Evolutionary conservation across 495 filamentous ascomycete genomes (phyloP), one percentile per base, ranked within the genome.

Genomic region (Xylaria venustula): DNA sequence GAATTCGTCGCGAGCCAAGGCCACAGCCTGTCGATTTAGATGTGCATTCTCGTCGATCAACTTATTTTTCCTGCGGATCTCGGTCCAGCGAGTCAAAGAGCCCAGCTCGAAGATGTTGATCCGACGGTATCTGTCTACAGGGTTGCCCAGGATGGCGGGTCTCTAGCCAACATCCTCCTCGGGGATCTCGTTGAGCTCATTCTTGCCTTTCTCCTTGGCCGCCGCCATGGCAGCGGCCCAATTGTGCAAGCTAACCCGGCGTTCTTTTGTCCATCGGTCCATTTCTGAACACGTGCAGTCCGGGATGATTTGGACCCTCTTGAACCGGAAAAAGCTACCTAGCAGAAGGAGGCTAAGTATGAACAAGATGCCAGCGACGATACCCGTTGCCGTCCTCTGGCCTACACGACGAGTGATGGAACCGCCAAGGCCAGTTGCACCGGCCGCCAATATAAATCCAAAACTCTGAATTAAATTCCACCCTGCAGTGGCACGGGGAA

Each of bases 21-120:
- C 69, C 7, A 79, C 67, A 1, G 73, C 69, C 14, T 72, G 73
- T 20, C 73, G 70, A 50, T 80, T 80, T 14, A 79, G 62, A 37
- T 71, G 73, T 15, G 67, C 65, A 1, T 52, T 65, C 64, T 75
- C 64, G 64, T 83, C 79, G 34, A 87, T 77, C 60, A 90, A 69
- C 50, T 75, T 75, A 66, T 90, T 90, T 73, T 83, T 82, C 68
- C 79, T 80, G 62, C 88, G 76, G 67, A 90, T 89, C 73, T 90
- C 88, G 42, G 80, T 87, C 86, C 88, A 90, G 28, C 88, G 72
- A 42, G 77, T 86, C 75, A 87, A 68, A 20, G 72, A 71, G 2
- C 87, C 88, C 20, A 90, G 66, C 68, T 90, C 88, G 46, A 90
- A 75, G 26, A 88, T 69, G 61, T 83, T 88, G 78, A 90, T 84